Base-by-base conservation (phyloP, 177 flowering plant species). In the Tripterygium wilfordii region DNA sequence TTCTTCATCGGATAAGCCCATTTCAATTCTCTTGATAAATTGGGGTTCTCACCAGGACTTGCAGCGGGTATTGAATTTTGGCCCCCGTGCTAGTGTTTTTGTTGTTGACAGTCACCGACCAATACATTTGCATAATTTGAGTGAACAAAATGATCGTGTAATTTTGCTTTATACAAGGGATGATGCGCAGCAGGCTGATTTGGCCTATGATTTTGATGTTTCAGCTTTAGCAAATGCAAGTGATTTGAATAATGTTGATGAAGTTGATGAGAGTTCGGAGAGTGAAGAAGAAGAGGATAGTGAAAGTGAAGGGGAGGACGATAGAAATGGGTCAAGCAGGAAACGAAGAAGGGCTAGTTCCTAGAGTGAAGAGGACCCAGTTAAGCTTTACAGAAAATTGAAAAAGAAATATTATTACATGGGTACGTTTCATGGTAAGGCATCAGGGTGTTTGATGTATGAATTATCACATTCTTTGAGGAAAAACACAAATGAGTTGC, bases 1-100 rank as follows among this genome's bases (percentile, higher is more conserved):
- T 13, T 52, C 65, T 1, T 66, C 75, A 0, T 48, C 77, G 1
- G 70, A 67, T 42, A 48, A 69, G 16, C 76, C 83, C 7, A 37
- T 91, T 21, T 68, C 96, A 0, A 58, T 91, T 14, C 70, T 91
- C 28, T 54, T 91, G 42, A 74, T 91, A 0, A 91, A 88, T 57
- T 91, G 96, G 98, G 98, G 98, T 1, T 85, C 83, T 37, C 96
- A 91, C 45, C 64, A 88, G 15, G 95, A 88, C 53, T 59, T 91
- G 40, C 61, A 72, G 36, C 58, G 48, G 57, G 48, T 75, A 44
- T 60, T 92, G 29, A 61, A 62, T 36, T 60, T 88, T 4, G 88
- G 87, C 0, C 71, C 79, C 6, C 36, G 39, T 0, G 84, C 83
- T 1, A 60, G 76, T 20, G 82, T 83, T 46, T 88, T 88, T 54